Base-by-base conservation (phyloP, 1,284 basidiomycete genomes). In the Cryptococcus sp. region DNA sequence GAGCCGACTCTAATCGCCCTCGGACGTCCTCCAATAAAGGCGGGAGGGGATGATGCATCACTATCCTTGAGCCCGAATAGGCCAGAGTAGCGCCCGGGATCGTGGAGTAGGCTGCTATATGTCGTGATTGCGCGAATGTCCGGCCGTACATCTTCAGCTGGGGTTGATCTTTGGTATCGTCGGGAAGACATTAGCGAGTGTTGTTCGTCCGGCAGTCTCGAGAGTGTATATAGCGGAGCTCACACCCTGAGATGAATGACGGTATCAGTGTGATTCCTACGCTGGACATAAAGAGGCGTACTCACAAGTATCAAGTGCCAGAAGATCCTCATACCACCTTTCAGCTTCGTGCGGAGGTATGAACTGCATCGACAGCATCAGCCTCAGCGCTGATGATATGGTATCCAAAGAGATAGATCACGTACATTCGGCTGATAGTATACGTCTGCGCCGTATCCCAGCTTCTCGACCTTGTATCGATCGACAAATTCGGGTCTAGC, bases 81-180 rank as follows among this genome's bases (percentile, higher is more conserved):
- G 78, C 79, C 46, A 83, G 72, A 0, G 65, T 68, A 4, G 82
- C 65, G 8, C 67, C 63, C 3, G 77, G 72, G 1, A 70, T 68
- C 2, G 80, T 81, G 0, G 81, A 76, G 64, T 81, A 83, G 0
- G 80, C 81, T 60, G 80, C 80, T 27, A 83, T 82, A 20, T 78
- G 73, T 7, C 83, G 77, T 15, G 79, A 81, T 64, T 84, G 83
- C 5, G 69, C 68, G 49, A 83, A 79, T 20, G 72, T 68, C 22
- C 78, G 76, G n/a, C 83, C 83, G 66, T 84, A 84, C 46, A 84
- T 75, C 52, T 79, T 81, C n/a, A 84, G 78, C 10, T 73, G 81
- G 1, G 83, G 83, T 49, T 80, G 80, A 62, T 84, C 70, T 75
- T 53, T 49, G 47, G 22, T 35, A 35, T 13, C 30, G 30, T 35